phyloP scores from a whole-genome alignment of 225 moss, liverwort and hornwort species.

The Bryoerythrophyllum caledonicum region DNA sequence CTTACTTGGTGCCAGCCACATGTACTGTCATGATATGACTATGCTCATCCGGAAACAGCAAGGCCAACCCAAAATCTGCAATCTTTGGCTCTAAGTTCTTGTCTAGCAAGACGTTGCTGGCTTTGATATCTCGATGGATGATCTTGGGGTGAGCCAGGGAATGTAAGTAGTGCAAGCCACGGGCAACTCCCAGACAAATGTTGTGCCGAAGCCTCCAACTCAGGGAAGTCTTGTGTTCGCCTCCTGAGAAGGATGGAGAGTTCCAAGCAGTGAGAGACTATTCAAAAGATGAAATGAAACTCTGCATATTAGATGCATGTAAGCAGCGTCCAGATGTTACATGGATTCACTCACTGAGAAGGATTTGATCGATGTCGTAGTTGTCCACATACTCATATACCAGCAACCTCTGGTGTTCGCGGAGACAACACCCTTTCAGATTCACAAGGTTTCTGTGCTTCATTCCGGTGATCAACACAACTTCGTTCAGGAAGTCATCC shows the following conservation, averaged over 20 bases:
- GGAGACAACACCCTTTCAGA: conserved; percentile 39
- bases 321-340: not conserved
- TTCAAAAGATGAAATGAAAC: not conserved
- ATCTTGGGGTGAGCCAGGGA: conserved; percentile 36
- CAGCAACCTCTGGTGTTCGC: conserved; percentile 24
- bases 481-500: conserved; percentile 45
- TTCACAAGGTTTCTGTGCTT: conserved; percentile 45
- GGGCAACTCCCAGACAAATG: conserved; percentile 38
- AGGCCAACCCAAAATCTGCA: too few species aligned
- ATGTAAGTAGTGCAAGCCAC: conserved; percentile 34
- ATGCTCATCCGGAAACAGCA: too few species aligned
- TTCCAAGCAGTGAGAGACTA: not conserved
- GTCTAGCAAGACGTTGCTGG: conserved; percentile 36
- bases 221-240: not conserved
- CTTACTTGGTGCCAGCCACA: too few species aligned
- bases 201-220: conserved; percentile 16
- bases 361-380: conserved; percentile 23
- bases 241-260: not conserved
- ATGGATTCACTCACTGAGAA: conserved; percentile 27
- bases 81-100: too few species aligned
- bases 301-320: not conserved
- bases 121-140: conserved; percentile 46
- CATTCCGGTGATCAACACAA: conserved; percentile 35
- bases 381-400: conserved; percentile 40
- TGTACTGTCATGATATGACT: too few species aligned